phyloP scores from a whole-genome alignment of 1,284 basidiomycete genomes.

The Rugiboletus extremiorientalis region DNA sequence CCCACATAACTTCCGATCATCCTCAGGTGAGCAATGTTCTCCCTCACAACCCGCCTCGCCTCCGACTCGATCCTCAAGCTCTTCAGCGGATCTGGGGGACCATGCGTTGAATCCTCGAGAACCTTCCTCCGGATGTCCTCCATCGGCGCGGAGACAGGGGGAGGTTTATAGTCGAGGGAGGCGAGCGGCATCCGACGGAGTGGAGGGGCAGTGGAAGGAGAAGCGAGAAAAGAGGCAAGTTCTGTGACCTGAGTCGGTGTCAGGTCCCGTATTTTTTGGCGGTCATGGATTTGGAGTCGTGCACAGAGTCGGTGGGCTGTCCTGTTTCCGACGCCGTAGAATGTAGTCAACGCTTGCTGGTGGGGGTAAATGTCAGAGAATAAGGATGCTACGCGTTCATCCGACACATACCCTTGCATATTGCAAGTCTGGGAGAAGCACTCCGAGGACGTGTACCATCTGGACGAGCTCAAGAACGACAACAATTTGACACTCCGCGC shows the following conservation, averaged over 20 bases:
- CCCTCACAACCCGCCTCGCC: conserved; percentile 72
- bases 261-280: conserved; percentile 73
- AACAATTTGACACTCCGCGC: conserved; percentile 36
- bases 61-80: conserved; percentile 83
- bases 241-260: conserved; percentile 80
- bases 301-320: conserved; percentile 83
- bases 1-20: conserved; percentile 90
- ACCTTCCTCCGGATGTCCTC: conserved; percentile 40
- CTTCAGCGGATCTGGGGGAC: conserved; percentile 57
- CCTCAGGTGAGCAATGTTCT: conserved; percentile 88
- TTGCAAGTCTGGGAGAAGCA: conserved; percentile 67
- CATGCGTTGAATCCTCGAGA: conserved; percentile 22
- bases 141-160: conserved; percentile 43
- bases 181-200: conserved; percentile 67
- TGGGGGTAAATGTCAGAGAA: conserved; percentile 1
- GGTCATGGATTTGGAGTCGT: conserved; percentile 83
- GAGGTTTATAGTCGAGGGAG: conserved; percentile 46
- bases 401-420: conserved; percentile 57
- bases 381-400: neutral
- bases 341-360: conserved; percentile 81
- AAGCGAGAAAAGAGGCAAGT: conserved; percentile 86
- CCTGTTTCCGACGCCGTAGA: conserved; percentile 80
- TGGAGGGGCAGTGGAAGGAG: conserved; percentile 67
- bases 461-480: neutral
- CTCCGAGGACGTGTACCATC: conserved; percentile 77